Evolutionary conservation across 176 grass and related monocot species (phyloP).

Genomic region (Melocanna baccifera): DNA sequence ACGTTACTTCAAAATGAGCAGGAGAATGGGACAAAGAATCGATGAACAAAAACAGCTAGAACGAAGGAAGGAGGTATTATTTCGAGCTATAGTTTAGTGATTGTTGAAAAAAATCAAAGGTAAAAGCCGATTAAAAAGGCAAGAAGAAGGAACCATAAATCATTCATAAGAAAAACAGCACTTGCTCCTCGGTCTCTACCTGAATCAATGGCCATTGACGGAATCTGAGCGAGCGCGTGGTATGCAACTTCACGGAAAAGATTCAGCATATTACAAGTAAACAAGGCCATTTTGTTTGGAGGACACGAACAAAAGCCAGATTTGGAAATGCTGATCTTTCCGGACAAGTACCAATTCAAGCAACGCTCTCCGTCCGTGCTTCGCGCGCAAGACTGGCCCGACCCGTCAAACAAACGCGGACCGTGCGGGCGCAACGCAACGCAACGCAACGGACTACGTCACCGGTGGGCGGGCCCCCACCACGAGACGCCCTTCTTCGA

Average conservation of each 20-base stretch:
- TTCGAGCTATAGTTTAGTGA: too few species aligned
- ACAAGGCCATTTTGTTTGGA: not conserved
- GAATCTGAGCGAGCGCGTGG: not conserved
- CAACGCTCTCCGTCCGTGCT: not conserved
- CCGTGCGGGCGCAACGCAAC: not conserved
- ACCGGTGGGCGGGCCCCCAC: not conserved
- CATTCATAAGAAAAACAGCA: too few species aligned
- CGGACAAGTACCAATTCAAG: too few species aligned
- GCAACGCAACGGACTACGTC: not conserved
- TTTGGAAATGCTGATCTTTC: not conserved
- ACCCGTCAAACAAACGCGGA: too few species aligned
- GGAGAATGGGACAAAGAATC: too few species aligned
- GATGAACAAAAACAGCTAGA: too few species aligned
- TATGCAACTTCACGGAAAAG: not conserved
- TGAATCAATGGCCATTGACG: not conserved
- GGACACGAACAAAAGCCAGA: not conserved
- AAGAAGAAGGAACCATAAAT: too few species aligned
- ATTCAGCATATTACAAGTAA: not conserved
- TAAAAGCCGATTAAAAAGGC: rapidly evolving
- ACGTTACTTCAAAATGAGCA: too few species aligned
- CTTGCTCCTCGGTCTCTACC: not conserved
- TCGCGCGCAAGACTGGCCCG: not conserved
- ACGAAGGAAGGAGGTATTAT: too few species aligned
- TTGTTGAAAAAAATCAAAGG: too few species aligned
- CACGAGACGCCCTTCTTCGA: not conserved